Percentiles rank a stretch among this genome's conserved stretches.
These are phyloP conservation scores for Heracleum sosnowskyi DNA, from an alignment of 129 eudicot species.

Conservation along the genomic window DNA sequence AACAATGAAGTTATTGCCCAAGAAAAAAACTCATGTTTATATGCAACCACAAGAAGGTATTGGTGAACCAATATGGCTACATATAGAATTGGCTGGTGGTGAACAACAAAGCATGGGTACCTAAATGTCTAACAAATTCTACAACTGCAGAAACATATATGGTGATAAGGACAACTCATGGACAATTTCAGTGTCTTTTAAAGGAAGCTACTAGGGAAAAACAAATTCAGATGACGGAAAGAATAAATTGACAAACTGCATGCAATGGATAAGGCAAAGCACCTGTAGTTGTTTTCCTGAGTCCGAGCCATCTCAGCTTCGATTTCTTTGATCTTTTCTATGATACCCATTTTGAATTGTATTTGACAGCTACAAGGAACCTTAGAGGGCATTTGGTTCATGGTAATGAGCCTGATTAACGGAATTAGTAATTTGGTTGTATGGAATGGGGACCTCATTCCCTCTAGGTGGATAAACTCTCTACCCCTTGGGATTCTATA, in stretches of 20 bases:
- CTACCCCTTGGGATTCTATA: too few species aligned
- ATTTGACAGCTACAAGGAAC: conserved; percentile 17
- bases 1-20: neutral
- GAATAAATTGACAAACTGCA: neutral
- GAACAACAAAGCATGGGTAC: neutral
- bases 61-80: neutral
- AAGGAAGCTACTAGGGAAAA: too few species aligned
- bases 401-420: too few species aligned
- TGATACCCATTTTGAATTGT: conserved; percentile 72
- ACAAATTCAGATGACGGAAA: too few species aligned
- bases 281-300: conserved; percentile 97
- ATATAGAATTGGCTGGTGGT: neutral
- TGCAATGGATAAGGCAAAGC: neutral
- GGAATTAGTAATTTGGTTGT: too few species aligned
- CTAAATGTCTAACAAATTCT: neutral
- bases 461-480: too few species aligned
- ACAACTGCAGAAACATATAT: neutral
- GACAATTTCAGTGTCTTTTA: neutral
- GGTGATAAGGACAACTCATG: neutral
- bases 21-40: neutral
- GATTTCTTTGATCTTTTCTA: conserved; percentile 87
- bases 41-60: neutral
- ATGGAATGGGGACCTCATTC: too few species aligned
- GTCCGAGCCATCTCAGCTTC: conserved; percentile 99
- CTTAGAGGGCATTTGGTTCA: too few species aligned